phyloP scores from a whole-genome alignment of 768 basidiomycete species.

The Mycena belliarum region DNA sequence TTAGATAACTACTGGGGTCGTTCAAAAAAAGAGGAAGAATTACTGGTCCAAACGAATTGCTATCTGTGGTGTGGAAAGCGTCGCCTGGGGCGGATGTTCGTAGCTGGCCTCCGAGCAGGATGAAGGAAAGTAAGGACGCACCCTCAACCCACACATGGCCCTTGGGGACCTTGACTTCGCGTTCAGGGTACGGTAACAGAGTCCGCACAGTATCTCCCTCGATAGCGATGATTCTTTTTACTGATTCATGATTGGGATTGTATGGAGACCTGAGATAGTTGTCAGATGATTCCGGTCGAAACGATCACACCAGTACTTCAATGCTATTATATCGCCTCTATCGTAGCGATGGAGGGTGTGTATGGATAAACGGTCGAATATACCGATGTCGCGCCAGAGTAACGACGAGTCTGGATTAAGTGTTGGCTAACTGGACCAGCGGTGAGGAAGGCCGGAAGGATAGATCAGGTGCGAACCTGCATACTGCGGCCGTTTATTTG shows the following conservation, averaged over 20 bases:
- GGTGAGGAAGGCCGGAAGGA: neutral
- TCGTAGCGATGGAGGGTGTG: conserved; percentile 36
- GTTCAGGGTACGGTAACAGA: conserved; percentile 64
- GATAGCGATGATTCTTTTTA: conserved; percentile 68
- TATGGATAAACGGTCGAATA: conserved; percentile 59
- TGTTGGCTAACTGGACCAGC: conserved; percentile 50
- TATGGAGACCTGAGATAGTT: conserved; percentile 53
- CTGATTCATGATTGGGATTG: conserved; percentile 50
- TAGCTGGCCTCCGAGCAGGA: neutral
- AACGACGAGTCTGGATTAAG: conserved; percentile 70
- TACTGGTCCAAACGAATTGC: conserved; percentile 74
- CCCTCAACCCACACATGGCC: conserved; percentile 81
- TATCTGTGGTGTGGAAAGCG: conserved; percentile 64
- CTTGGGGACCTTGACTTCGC: conserved; percentile 53
- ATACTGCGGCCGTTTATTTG: conserved; percentile 66
- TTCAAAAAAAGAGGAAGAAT: conserved; percentile 19
- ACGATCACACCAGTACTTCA: conserved; percentile 43
- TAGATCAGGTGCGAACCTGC: conserved; percentile 51
- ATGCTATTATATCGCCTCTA: conserved; percentile 66
- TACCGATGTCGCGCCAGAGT: conserved; percentile 56
- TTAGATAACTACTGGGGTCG: conserved; percentile 11
- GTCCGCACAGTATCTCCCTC: conserved; percentile 67
- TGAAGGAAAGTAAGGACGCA: conserved; percentile 24
- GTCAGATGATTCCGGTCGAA: neutral
- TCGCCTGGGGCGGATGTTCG: conserved; percentile 46